Percentiles rank a stretch among this genome's conserved stretches.
These are phyloP conservation scores for Casuarina equisetifolia DNA, from an alignment of 306 rosid species.

Conservation along the genomic window DNA sequence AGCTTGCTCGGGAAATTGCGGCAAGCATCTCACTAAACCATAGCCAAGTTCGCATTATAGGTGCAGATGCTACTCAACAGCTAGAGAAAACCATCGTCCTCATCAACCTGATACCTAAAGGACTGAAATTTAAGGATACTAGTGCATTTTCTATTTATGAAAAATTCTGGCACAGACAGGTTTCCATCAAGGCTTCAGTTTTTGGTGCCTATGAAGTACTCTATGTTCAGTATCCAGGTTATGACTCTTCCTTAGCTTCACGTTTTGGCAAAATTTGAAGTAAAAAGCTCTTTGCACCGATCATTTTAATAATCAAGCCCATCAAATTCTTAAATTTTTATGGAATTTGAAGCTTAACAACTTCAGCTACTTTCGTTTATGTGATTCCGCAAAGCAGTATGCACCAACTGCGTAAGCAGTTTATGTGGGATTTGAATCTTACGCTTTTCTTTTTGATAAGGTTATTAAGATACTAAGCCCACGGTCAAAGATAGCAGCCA, in stretches of 20 bases:
- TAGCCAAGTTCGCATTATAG: slow-evolving; percentile 89
- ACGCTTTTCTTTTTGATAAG: neutral
- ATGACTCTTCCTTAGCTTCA: slow-evolving; percentile 15
- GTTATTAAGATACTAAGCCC: neutral
- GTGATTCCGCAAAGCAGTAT: neutral
- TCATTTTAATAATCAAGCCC: neutral
- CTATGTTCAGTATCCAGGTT: slow-evolving; percentile 85
- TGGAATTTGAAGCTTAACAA: slow-evolving; percentile 17
- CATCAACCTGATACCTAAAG: slow-evolving; percentile 75
- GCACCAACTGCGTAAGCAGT: neutral
- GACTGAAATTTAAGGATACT: slow-evolving; percentile 57
- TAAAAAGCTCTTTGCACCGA: neutral
- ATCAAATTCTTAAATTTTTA: slow-evolving; percentile 7
- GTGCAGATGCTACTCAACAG: slow-evolving; percentile 84
- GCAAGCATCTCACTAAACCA: slow-evolving; percentile 61
- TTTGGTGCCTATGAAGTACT: slow-evolving; percentile 81
- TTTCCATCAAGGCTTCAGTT: slow-evolving; percentile 54
- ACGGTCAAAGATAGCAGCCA: neutral
- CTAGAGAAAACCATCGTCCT: slow-evolving; percentile 71
- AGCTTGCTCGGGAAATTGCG: slow-evolving; percentile 81
- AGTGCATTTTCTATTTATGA: slow-evolving; percentile 58
- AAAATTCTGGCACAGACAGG: slow-evolving; percentile 70
- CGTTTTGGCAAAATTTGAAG: neutral
- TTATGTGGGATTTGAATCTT: neutral
- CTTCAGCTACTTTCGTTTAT: neutral